A percentile compares a stretch with the other conserved stretches of the same genome.
These are phyloP conservation scores for Skeletonema costatum DNA, from an alignment of 108 stramenopile species.

Conservation along the genomic window DNA sequence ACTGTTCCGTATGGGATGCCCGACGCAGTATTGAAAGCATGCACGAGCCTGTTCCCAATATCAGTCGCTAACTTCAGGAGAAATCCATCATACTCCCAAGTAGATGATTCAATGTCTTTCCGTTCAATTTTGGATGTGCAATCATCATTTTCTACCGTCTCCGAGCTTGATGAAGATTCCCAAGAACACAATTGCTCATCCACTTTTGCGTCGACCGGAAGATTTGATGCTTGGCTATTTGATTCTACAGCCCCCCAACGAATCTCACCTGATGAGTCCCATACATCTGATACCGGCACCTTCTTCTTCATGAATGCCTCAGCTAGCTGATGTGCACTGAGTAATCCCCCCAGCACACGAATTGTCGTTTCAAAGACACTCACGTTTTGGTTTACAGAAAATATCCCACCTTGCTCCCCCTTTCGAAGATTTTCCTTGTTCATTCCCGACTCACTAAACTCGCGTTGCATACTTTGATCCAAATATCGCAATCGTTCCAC, in stretches of 20 bases:
- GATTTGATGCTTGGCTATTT: not conserved
- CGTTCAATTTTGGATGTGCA: not conserved
- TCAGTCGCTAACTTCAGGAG: conserved; percentile 80
- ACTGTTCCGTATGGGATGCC: conserved; percentile 96
- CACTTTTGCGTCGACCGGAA: conserved; percentile 1
- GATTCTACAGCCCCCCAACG: conserved; percentile 29
- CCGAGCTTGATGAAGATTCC: conserved; percentile 6
- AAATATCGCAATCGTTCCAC: conserved; percentile 78
- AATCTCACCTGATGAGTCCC: conserved; percentile 42
- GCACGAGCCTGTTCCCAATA: conserved; percentile 78
- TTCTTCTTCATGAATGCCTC: conserved; percentile 49
- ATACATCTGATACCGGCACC: conserved; percentile 52
- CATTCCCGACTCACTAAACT: conserved; percentile 6
- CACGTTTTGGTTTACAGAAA: conserved; percentile 81
- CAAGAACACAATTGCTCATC: conserved; percentile 11
- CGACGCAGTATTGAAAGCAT: conserved; percentile 89
- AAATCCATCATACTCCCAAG: conserved; percentile 79
- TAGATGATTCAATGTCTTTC: conserved; percentile 8
- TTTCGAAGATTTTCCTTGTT: conserved; percentile 12
- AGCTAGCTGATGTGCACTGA: conserved; percentile 90
- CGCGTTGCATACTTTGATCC: conserved; percentile 43
- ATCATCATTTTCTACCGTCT: not conserved
- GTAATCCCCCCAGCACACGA: conserved; percentile 88
- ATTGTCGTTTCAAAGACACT: conserved; percentile 95
- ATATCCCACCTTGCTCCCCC: conserved; percentile 56